A percentile compares a stretch with the other conserved stretches of the same genome.
phyloP scores from a whole-genome alignment of 2,329 filamentous ascomycete species.

The Lanzia echinophila region DNA sequence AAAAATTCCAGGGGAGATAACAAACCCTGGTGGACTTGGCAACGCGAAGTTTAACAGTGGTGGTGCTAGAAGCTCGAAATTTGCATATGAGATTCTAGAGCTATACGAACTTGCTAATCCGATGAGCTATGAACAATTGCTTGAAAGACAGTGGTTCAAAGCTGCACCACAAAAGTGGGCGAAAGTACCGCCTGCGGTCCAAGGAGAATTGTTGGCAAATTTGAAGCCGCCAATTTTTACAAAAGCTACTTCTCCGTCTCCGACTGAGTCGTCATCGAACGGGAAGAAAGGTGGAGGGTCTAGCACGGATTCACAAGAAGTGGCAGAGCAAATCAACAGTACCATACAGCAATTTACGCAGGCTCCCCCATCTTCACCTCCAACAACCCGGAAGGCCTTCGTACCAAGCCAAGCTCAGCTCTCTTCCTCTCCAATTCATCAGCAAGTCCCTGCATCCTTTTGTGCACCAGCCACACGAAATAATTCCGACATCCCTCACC shows the following conservation, averaged over 20 bases:
- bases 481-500: neutral
- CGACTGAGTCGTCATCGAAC: neutral
- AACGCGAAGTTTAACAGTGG: slow-evolving; percentile 40
- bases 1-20: slow-evolving; percentile 42
- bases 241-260: neutral
- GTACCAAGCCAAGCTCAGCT: no score
- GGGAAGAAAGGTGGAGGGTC: slow-evolving; percentile 11
- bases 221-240: slow-evolving; percentile 46
- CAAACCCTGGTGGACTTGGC: slow-evolving; percentile 39
- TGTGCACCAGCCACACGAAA: neutral
- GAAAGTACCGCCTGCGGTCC: slow-evolving; percentile 50
- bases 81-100: slow-evolving; percentile 47
- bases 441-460: neutral
- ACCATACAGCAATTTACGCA: slow-evolving; percentile 26
- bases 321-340: slow-evolving; percentile 23
- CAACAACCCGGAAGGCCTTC: neutral
- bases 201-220: slow-evolving; percentile 52
- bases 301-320: slow-evolving; percentile 27
- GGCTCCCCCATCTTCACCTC: neutral
- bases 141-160: slow-evolving; percentile 47
- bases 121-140: slow-evolving; percentile 44
- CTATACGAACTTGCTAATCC: slow-evolving; percentile 59
- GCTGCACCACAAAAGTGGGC: slow-evolving; percentile 44
- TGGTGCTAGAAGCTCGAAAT: slow-evolving; percentile 9
- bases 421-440: neutral